These are phyloP conservation scores for Casuarina cunninghamiana DNA, from an alignment of 306 rosid genomes.

Conservation along the genomic window DNA sequence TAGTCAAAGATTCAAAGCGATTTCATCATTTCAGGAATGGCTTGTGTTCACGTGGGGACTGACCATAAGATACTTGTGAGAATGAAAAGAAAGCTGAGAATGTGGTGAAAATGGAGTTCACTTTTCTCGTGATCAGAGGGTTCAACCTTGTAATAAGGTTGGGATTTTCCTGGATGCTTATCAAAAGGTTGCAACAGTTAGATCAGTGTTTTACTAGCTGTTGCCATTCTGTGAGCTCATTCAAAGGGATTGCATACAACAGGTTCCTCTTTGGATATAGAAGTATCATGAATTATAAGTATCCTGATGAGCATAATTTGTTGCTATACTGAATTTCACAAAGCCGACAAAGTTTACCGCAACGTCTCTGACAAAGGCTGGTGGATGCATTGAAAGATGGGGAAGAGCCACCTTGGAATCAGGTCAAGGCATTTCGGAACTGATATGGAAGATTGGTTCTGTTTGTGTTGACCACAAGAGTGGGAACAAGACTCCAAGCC, in stretches of 20 bases:
- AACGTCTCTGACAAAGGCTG: neutral
- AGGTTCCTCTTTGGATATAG: conserved; percentile 15
- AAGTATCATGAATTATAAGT: conserved; percentile 9
- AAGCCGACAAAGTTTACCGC: neutral
- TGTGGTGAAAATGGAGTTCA: conserved; percentile 5
- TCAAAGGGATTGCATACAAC: neutral
- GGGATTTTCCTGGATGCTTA: conserved; percentile 3
- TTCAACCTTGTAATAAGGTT: neutral
- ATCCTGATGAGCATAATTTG: conserved; percentile 5
- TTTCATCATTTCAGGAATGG: conserved; percentile 81
- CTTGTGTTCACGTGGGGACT: conserved; percentile 69
- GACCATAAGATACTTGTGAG: conserved; percentile 34
- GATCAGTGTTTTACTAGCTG: neutral
- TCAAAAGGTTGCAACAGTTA: neutral
- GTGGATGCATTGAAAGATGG: conserved; percentile 1
- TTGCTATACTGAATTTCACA: neutral
- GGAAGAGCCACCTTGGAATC: conserved; percentile 10
- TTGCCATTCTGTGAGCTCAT: neutral
- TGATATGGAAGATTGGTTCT: neutral
- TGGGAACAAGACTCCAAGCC: too few species aligned
- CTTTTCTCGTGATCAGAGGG: neutral
- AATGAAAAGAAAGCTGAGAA: conserved; percentile 21
- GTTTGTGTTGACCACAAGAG: conserved; percentile 16
- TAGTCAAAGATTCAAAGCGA: conserved; percentile 74
- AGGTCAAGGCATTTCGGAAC: conserved; percentile 8